Conservation (phyloP, 257 asterid genomes). For the Solanum pinnatisectum region DNA sequence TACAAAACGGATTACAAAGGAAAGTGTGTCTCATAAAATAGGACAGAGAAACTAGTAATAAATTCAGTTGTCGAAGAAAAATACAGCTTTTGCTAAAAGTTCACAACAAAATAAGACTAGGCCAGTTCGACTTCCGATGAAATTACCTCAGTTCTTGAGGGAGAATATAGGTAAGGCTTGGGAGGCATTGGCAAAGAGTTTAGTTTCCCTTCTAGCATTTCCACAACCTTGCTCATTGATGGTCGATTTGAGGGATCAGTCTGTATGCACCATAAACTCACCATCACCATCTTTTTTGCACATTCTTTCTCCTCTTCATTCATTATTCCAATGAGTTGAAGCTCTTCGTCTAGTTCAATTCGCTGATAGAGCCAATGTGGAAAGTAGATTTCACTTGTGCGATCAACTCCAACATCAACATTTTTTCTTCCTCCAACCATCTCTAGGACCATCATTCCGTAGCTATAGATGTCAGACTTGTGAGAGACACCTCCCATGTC, state of each 20-base stretch:
- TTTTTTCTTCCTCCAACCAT: constrained; percentile 2
- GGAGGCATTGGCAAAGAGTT: constrained; percentile 24
- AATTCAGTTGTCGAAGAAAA: no score
- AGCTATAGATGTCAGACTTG: no score
- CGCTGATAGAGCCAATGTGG: constrained; percentile 18
- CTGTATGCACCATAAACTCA: constrained; percentile 42
- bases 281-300: constrained; percentile 18
- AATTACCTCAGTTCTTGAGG: neutral
- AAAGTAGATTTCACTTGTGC: constrained; percentile 8
- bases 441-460: neutral
- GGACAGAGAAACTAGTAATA: no score
- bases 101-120: no score
- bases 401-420: neutral
- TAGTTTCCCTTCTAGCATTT: constrained; percentile 24
- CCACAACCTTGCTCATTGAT: constrained; percentile 19
- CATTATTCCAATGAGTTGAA: neutral
- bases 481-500: neutral
- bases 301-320: constrained; percentile 4
- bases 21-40: no score
- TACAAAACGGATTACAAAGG: no score
- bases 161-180: constrained; percentile 7
- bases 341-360: neutral
- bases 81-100: no score
- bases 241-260: constrained; percentile 19
- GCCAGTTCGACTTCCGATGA: neutral